phyloP scores from a whole-genome alignment of 2,329 filamentous ascomycete genomes.

The Arthrinium phaeospermum region DNA sequence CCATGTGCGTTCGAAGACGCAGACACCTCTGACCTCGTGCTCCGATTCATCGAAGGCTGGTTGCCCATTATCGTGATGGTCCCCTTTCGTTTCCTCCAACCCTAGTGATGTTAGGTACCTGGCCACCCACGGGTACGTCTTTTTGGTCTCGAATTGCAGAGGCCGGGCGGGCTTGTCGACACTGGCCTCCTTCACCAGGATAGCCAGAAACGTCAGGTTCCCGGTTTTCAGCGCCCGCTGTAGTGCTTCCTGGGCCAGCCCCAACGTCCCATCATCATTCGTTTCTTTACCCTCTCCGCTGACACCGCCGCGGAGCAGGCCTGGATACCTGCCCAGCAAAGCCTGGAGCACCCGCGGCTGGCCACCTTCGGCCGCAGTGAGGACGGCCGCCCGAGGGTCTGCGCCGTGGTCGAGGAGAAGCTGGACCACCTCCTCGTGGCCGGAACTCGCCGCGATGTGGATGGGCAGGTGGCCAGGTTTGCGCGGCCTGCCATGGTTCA shows the following conservation, averaged over 20 bases:
- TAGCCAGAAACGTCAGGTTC: not conserved
- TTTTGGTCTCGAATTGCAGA: no score
- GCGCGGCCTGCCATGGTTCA: not conserved
- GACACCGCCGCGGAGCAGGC: not conserved
- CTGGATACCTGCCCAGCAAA: not conserved
- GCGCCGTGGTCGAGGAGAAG: slow-evolving; percentile 3
- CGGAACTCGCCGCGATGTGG: not conserved
- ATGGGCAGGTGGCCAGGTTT: not conserved
- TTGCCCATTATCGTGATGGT: no score
- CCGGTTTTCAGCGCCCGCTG: not conserved
- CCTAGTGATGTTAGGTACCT: not conserved
- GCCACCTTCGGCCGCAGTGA: not conserved
- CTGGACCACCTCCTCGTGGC: not conserved
- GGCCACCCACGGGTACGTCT: not conserved
- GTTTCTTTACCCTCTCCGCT: no score
- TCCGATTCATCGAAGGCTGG: not conserved
- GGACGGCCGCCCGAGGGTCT: not conserved
- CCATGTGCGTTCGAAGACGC: not conserved
- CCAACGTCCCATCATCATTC: not conserved
- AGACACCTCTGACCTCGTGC: not conserved
- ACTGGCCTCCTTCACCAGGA: not conserved
- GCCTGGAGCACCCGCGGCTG: not conserved
- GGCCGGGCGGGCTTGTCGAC: not conserved
- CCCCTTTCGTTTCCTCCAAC: not conserved
- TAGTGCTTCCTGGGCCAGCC: not conserved